Percentiles rank a stretch among this genome's conserved stretches.
Conservation (phyloP, 371 early-diverging fungal genomes). For the Funneliformis caledonium region DNA sequence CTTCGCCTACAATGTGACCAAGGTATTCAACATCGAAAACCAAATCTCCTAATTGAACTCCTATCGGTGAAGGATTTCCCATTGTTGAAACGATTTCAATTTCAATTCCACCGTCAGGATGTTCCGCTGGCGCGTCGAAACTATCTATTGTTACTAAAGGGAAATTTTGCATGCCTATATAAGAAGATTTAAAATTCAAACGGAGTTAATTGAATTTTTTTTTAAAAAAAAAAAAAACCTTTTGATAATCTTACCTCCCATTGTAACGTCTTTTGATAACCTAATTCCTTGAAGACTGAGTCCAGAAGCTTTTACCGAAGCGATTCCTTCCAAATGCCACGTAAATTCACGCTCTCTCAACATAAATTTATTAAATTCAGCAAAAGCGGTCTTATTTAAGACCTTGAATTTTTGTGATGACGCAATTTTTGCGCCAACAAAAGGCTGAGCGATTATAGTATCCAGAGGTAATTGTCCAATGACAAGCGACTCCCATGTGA, state of each 20-base stretch:
- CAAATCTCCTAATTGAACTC: conserved; percentile 59
- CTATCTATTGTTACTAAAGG: conserved; percentile 53
- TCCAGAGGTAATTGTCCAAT: conserved; percentile 57
- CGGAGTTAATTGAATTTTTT: neutral
- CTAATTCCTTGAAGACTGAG: conserved; percentile 41
- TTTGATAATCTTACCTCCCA: conserved; percentile 46
- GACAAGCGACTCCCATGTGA: conserved; percentile 51
- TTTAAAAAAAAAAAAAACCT: neutral
- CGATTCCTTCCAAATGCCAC: conserved; percentile 58
- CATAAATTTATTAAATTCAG: conserved; percentile 53
- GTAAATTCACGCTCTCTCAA: conserved; percentile 55
- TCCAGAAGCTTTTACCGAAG: conserved; percentile 55
- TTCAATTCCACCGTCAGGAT: conserved; percentile 57
- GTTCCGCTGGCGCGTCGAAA: conserved; percentile 57
- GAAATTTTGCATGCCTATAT: conserved; percentile 49
- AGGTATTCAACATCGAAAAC: conserved; percentile 53
- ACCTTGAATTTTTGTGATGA: conserved; percentile 51
- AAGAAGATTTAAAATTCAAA: neutral
- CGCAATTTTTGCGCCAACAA: conserved; percentile 55
- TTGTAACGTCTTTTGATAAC: conserved; percentile 55
- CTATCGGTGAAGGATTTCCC: conserved; percentile 60
- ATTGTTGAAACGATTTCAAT: conserved; percentile 55
- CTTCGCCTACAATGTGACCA: conserved; percentile 53
- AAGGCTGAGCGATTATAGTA: conserved; percentile 41
- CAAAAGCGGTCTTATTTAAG: conserved; percentile 50